phyloP scores from a whole-genome alignment of 2,329 filamentous ascomycete genomes.

The Penicillium sp. region DNA sequence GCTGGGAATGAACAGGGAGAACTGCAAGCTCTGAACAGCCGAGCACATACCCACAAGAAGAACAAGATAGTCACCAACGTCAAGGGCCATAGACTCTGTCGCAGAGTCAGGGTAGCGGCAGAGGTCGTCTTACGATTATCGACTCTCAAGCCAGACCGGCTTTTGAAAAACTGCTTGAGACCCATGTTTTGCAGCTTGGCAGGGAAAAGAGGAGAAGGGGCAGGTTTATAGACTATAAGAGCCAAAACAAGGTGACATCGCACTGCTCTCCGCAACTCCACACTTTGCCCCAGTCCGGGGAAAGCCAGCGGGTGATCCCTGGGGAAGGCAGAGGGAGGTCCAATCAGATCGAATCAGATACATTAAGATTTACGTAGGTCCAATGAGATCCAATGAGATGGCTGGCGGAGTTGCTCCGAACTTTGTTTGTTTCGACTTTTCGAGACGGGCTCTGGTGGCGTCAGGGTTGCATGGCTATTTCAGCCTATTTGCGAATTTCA shows the following conservation, averaged over 20 bases:
- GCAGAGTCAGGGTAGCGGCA: slow-evolving; percentile 45
- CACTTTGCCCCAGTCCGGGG: slow-evolving; percentile 8
- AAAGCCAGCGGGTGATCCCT: slow-evolving; percentile 8
- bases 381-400: too few relatives aligned
- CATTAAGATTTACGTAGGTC: too few relatives aligned
- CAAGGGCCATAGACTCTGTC: slow-evolving; percentile 48
- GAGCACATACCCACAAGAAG: slow-evolving; percentile 51
- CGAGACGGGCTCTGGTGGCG: background rate
- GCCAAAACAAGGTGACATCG: slow-evolving; percentile 8
- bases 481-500: background rate
- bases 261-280: slow-evolving; percentile 12
- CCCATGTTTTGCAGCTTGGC: slow-evolving; percentile 24
- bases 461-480: slow-evolving; percentile 7
- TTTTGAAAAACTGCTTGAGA: slow-evolving; percentile 30
- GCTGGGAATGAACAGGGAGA: background rate
- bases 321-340: background rate
- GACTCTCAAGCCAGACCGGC: slow-evolving; percentile 33
- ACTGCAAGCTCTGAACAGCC: too few relatives aligned
- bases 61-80: slow-evolving; percentile 51
- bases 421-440: background rate
- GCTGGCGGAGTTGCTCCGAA: background rate
- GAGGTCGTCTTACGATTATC: slow-evolving; percentile 41
- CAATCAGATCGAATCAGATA: background rate
- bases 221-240: background rate
- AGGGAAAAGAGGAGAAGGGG: background rate